Base-by-base conservation (phyloP, 129 eudicot genomes). In the Mikania micrantha region DNA sequence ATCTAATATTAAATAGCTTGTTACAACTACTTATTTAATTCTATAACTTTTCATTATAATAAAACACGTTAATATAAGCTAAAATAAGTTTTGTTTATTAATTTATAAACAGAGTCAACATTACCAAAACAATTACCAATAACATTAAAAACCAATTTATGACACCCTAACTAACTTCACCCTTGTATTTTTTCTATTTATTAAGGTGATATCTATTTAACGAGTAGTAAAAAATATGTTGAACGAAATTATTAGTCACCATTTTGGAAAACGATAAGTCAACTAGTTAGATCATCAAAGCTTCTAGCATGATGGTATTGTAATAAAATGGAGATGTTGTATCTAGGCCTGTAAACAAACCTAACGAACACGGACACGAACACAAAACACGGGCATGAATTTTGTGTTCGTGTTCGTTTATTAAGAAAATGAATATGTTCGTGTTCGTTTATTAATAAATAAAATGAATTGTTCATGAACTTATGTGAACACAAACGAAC, bases 91-190 rank as follows among this genome's bases (percentile, higher is more conserved):
- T 9, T 49, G 13, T 8, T 19, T 49, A 19, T 54, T 5, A 19
- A 19, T 6, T 22, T 40, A 15, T 7, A 13, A 3, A 36, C 42
- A 66, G 61, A 20, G 74, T 57, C 53, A 70, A 70, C 66, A 36
- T 20, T 4, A 16, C 32, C 77, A 47, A 61, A 47, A 36, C 62
- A 73, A 73, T 64, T 45, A 64, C 78, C 58, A 73, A 73, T 52
- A 21, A 27, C 57, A 53, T 64, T 73, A 63, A 48, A 52, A 73
- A 47, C 42, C 64, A 64, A 73, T 50, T 73, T 64, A 74, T 38
- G 60, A 52, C 78, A 74, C 47, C 45, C 78, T 27, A 74, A 40
- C 78, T 2, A 73, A 64, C 64, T 52, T 53, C 48, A 50, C 22
- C 54, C 42, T 27, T 44, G 3, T 49, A 35, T 40, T 39, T 3